phyloP scores from a whole-genome alignment of 371 early-diverging fungal species.

The Mortierella polycephala region DNA sequence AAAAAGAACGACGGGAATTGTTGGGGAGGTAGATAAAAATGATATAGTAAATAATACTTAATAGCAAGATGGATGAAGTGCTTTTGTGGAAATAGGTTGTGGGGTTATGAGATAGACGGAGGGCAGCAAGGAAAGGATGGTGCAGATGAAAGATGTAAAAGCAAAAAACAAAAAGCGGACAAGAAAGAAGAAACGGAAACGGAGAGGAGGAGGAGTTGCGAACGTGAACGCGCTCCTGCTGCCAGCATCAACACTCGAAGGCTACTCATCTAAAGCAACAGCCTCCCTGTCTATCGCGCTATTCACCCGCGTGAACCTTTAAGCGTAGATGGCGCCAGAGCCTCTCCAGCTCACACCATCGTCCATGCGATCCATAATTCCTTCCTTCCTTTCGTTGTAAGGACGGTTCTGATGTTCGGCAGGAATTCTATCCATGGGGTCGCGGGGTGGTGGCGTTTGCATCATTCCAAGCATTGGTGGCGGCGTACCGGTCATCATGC shows the following conservation, averaged over 20 bases:
- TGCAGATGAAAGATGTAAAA: no score
- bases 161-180: background rate
- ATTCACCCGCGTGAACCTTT: background rate
- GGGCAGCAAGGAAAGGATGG: background rate
- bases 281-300: background rate
- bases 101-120: no score
- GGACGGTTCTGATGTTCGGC: conserved; percentile 23
- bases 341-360: conserved; percentile 39
- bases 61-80: background rate
- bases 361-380: conserved; percentile 38
- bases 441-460: conserved; percentile 23
- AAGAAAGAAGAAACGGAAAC: conserved; percentile 3
- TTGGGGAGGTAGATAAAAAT: background rate
- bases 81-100: conserved; percentile 15
- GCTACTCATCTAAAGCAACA: background rate
- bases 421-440: conserved; percentile 14
- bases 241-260: background rate
- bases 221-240: no score
- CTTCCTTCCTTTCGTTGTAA: conserved; percentile 37
- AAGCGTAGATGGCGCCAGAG: conserved; percentile 35
- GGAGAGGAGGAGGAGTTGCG: background rate
- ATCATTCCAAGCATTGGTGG: conserved; percentile 30
- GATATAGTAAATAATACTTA: conserved; percentile 5
- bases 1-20: conserved; percentile 5
- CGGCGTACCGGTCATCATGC: conserved; percentile 26